Conservation (phyloP, 139 green algal genomes). For the Coelastrella sp. region DNA sequence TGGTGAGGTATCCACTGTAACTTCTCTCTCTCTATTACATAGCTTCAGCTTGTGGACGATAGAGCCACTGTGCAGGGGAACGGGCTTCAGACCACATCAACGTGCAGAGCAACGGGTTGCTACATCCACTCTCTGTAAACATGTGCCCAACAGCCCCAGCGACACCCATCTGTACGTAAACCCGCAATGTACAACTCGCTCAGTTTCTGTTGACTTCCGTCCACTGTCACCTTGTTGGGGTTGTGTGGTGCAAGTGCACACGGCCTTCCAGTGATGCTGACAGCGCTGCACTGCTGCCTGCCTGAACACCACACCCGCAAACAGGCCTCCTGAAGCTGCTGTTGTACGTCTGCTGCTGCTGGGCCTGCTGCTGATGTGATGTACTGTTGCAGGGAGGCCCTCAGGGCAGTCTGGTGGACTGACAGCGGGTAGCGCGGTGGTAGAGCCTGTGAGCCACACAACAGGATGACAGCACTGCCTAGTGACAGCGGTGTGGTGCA, state of each 20-base stretch:
- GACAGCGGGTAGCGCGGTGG: background rate
- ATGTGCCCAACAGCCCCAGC: too few relatives aligned
- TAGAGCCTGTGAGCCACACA: background rate
- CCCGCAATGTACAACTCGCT: too few relatives aligned
- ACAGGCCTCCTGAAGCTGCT: background rate
- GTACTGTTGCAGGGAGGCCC: background rate
- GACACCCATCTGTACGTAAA: too few relatives aligned
- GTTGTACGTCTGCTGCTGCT: background rate
- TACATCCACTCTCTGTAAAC: too few relatives aligned
- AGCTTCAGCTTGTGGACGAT: too few relatives aligned
- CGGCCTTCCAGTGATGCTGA: background rate
- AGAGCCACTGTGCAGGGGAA: too few relatives aligned
- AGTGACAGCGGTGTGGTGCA: background rate
- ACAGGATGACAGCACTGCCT: background rate
- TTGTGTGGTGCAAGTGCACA: background rate
- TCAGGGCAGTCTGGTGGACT: background rate
- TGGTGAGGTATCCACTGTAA: too few relatives aligned
- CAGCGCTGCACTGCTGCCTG: slow-evolving; percentile 21
- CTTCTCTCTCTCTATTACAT: too few relatives aligned
- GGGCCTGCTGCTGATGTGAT: background rate
- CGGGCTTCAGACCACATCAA: too few relatives aligned
- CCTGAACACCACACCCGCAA: background rate
- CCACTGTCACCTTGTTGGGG: background rate
- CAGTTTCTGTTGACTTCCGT: background rate
- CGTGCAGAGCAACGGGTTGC: too few relatives aligned